Percentiles rank a stretch among this genome's conserved stretches.
Evolutionary conservation across 2,329 filamentous ascomycete species (phyloP).

Genomic region (Trichoderma endophyticum): DNA sequence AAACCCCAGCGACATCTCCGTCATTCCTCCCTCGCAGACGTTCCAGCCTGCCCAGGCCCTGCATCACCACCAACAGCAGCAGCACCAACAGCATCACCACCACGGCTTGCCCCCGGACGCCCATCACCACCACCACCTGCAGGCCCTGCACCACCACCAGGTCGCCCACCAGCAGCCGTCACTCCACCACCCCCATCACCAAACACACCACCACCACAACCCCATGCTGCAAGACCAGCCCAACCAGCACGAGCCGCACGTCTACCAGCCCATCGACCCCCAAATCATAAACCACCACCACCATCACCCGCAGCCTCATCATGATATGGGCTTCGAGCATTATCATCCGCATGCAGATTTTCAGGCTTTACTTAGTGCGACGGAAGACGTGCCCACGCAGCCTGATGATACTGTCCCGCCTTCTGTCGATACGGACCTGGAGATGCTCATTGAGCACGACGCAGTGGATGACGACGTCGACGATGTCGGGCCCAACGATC

Average conservation of each 20-base stretch:
- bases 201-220: constrained; percentile 32
- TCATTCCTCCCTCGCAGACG: constrained; percentile 39
- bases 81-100: constrained; percentile 23
- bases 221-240: constrained; percentile 34
- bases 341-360: constrained; percentile 48
- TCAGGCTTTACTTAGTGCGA: constrained; percentile 51
- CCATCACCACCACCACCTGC: constrained; percentile 29
- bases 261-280: constrained; percentile 57
- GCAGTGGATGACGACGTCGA: constrained; percentile 39
- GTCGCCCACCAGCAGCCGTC: constrained; percentile 46
- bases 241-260: constrained; percentile 29
- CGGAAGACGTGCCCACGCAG: constrained; percentile 34
- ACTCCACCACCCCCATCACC: constrained; percentile 40
- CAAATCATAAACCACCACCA: constrained; percentile 21
- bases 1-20: constrained; percentile 48
- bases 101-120: background rate
- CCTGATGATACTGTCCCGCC: constrained; percentile 35
- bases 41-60: constrained; percentile 27
- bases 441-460: constrained; percentile 50
- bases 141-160: constrained; percentile 29
- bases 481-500: background rate
- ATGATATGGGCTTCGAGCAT: constrained; percentile 39
- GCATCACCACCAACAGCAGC: constrained; percentile 21
- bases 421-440: constrained; percentile 47
- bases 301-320: constrained; percentile 15